Evolutionary conservation across 257 asterid species (phyloP).

Genomic region (Leonotis leonurus): DNA sequence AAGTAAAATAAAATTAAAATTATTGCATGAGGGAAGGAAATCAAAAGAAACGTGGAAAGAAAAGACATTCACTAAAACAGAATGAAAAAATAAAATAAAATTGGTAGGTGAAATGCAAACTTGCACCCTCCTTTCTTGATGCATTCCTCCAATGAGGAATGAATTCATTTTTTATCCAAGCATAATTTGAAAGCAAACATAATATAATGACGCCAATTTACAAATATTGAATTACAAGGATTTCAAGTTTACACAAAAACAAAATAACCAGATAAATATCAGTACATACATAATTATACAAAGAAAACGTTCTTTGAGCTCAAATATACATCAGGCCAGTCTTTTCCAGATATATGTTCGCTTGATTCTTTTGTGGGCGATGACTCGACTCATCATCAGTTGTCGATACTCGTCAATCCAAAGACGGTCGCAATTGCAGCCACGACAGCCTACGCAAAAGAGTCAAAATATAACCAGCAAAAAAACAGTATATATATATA

Average conservation of each 20-base stretch:
- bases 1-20: too few species aligned
- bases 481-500: background rate
- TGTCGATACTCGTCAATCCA: conserved; percentile 45
- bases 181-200: too few species aligned
- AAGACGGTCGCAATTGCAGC: conserved; percentile 51
- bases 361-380: background rate
- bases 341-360: background rate
- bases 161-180: background rate
- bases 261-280: background rate
- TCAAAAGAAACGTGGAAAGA: too few species aligned
- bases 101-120: too few species aligned
- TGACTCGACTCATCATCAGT: conserved; percentile 32
- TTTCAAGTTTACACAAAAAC: background rate
- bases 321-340: conserved; percentile 1
- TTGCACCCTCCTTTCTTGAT: too few species aligned
- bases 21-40: too few species aligned
- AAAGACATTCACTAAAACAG: too few species aligned
- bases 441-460: conserved; percentile 55
- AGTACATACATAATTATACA: background rate
- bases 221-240: background rate
- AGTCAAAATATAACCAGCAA: background rate
- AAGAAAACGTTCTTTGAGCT: background rate
- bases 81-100: too few species aligned
- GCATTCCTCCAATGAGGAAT: too few species aligned
- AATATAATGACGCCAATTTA: background rate